A percentile compares a stretch with the other conserved stretches of the same genome.
Conservation (phyloP, 2,329 filamentous ascomycete species). For the Exophiala sp. region DNA sequence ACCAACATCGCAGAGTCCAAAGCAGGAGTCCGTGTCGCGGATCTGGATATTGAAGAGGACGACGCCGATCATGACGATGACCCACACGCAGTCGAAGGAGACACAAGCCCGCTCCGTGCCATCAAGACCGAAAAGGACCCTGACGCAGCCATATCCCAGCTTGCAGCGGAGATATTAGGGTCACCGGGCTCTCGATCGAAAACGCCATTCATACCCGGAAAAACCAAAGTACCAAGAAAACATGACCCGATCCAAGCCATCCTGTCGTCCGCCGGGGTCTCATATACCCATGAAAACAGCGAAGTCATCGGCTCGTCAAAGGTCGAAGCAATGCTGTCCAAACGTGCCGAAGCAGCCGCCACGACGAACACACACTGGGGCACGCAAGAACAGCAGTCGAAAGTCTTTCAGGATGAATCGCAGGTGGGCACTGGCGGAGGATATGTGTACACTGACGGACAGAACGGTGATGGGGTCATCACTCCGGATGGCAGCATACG, state of each 20-base stretch:
- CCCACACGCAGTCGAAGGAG: conserved; percentile 9
- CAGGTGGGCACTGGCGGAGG: conserved; percentile 5
- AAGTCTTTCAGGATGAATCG: conserved; percentile 24
- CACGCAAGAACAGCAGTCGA: conserved; percentile 20
- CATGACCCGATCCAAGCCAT: conserved; percentile 82
- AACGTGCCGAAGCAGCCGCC: conserved; percentile 56
- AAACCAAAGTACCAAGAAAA: conserved; percentile 33
- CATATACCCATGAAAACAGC: conserved; percentile 94
- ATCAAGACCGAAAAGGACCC: conserved; percentile 49
- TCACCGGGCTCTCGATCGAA: conserved; percentile 44
- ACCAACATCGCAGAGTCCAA: conserved; percentile 93
- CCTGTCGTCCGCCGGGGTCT: conserved; percentile 76
- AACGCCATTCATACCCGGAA: conserved; percentile 32
- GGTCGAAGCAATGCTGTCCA: conserved; percentile 78
- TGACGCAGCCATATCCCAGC: conserved; percentile 64
- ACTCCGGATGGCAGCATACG: conserved; percentile 35
- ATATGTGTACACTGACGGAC: conserved; percentile 3
- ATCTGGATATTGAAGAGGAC: conserved; percentile 63
- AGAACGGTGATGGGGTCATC: conserved; percentile 1
- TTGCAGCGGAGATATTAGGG: conserved; percentile 58
- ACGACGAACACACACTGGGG: conserved; percentile 5
- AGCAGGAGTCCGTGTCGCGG: conserved; percentile 73
- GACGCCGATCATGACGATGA: conserved; percentile 45
- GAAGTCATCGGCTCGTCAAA: conserved; percentile 91
- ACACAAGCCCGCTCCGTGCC: conserved; percentile 24